Conservation (phyloP, 2,329 filamentous ascomycete species). For the Aspergillus spinulosporus region DNA sequence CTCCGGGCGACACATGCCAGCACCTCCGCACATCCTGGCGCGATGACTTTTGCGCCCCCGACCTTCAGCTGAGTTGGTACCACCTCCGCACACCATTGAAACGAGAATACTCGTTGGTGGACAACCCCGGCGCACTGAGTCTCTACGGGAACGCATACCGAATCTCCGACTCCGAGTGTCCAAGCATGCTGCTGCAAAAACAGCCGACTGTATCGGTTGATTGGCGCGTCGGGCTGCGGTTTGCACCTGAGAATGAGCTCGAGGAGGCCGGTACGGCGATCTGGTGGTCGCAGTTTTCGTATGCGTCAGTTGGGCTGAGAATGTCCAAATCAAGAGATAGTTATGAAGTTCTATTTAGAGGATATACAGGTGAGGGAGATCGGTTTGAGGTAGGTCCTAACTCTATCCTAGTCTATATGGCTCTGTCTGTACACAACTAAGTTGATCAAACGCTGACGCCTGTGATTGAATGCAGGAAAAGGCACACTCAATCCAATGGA, state of each 20-base stretch:
- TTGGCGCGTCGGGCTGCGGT: neutral
- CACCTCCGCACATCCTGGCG: neutral
- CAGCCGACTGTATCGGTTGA: neutral
- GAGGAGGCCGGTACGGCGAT: neutral
- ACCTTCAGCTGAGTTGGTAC: neutral
- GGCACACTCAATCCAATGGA: neutral
- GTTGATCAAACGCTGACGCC: too few species aligned
- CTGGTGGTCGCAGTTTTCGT: neutral
- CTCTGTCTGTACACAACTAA: too few species aligned
- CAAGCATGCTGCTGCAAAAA: neutral
- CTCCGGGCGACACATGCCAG: neutral
- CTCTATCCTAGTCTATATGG: too few species aligned
- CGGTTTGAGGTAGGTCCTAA: neutral
- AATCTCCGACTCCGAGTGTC: neutral
- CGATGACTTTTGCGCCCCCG: neutral
- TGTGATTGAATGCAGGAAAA: neutral
- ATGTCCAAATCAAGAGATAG: neutral
- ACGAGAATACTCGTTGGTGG: neutral
- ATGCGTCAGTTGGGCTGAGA: neutral
- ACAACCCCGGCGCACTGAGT: neutral
- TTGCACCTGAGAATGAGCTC: neutral
- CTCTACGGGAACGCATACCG: constrained; percentile 1
- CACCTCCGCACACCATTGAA: neutral
- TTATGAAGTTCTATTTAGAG: neutral
- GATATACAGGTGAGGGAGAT: neutral